Evolutionary conservation across 2,329 filamentous ascomycete genomes (phyloP).

Genomic region (Alternaria gansuensis): DNA sequence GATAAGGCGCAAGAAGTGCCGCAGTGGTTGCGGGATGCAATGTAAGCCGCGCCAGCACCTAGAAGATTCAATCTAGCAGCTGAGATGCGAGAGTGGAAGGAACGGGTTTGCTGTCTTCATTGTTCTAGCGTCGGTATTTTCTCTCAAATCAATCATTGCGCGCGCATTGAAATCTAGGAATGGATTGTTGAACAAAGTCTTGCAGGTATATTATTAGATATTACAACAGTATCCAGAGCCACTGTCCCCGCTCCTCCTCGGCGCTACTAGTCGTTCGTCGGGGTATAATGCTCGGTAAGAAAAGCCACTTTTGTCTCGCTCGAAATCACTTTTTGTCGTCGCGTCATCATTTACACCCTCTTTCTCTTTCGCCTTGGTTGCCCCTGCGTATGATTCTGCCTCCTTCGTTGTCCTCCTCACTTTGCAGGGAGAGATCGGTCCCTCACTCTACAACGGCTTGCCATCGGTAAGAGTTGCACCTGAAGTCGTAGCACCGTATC

Average conservation of each 20-base stretch:
- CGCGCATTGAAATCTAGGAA: neutral
- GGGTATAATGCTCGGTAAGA: constrained; percentile 19
- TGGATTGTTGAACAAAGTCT: neutral
- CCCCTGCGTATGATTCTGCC: too few relatives aligned
- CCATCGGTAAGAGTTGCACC: neutral
- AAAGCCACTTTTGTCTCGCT: constrained; percentile 13
- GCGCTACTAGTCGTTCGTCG: constrained; percentile 7
- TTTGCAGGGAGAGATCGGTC: too few relatives aligned
- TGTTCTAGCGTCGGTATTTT: neutral
- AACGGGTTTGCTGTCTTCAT: too few relatives aligned
- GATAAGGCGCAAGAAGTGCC: neutral
- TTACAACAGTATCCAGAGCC: neutral
- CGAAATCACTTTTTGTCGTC: neutral
- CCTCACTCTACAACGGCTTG: neutral
- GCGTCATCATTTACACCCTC: neutral
- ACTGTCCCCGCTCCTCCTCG: constrained; percentile 3
- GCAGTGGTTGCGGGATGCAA: neutral
- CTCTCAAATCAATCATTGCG: neutral
- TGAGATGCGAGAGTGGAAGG: too few relatives aligned
- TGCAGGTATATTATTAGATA: neutral
- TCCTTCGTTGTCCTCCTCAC: too few relatives aligned
- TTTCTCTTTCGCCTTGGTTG: neutral
- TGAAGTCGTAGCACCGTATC: constrained; percentile 15
- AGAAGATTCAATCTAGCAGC: neutral
- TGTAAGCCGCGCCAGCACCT: neutral